These are phyloP conservation scores for Phytophthora tubulina DNA, from an alignment of 352 stramenopile genomes.

Conservation along the genomic window DNA sequence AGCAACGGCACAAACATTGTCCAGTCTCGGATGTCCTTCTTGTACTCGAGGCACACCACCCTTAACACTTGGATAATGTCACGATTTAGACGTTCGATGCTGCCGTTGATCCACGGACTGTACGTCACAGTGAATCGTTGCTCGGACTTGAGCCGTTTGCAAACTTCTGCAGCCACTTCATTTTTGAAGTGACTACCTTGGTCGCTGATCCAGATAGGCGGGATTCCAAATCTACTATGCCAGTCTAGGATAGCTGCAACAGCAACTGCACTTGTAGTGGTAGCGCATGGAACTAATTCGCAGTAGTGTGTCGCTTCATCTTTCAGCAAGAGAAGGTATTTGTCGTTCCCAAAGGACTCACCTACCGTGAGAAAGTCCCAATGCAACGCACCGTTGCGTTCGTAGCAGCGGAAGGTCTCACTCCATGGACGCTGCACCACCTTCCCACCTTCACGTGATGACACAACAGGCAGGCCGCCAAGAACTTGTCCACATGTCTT, in stretches of 20 bases:
- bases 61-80: slow-evolving; percentile 45
- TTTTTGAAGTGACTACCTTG: slow-evolving; percentile 33
- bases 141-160: slow-evolving; percentile 10
- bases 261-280: slow-evolving; percentile 20
- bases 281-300: slow-evolving; percentile 32
- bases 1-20: slow-evolving; percentile 26
- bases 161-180: slow-evolving; percentile 37
- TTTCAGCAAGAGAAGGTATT: slow-evolving; percentile 42
- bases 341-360: slow-evolving; percentile 16
- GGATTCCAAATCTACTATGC: slow-evolving; percentile 38
- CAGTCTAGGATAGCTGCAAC: slow-evolving; percentile 34
- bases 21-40: slow-evolving; percentile 27
- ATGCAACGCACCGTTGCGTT: slow-evolving; percentile 41
- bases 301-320: slow-evolving; percentile 39
- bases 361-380: slow-evolving; percentile 44
- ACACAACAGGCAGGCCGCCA: slow-evolving; percentile 18
- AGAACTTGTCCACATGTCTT: slow-evolving; percentile 17
- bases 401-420: slow-evolving; percentile 14
- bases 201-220: slow-evolving; percentile 34
- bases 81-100: slow-evolving; percentile 41
- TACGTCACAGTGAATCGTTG: slow-evolving; percentile 31
- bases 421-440: slow-evolving; percentile 3
- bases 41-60: slow-evolving; percentile 27
- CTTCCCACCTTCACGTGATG: slow-evolving; percentile 6
- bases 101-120: slow-evolving; percentile 45